Base-by-base conservation (phyloP, 176 grass and related monocot genomes). In the Typha latifolia region DNA sequence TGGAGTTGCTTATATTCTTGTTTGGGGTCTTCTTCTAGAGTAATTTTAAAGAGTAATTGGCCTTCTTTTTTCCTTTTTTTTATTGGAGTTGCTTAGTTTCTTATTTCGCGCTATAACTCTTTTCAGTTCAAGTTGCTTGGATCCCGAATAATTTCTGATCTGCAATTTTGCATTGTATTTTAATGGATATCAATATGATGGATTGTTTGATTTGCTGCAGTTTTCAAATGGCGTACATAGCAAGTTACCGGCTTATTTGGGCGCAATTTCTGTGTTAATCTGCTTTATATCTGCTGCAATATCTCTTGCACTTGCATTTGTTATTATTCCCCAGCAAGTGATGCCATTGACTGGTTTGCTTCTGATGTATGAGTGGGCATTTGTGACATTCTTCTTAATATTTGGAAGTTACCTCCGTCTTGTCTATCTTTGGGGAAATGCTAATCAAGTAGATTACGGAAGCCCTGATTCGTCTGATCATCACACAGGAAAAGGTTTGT, bases 261-360 rank as follows among this genome's bases (percentile, higher is more conserved):
- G 83, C n/a, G 63, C 71, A 32, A 62, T 92, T 5, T 67, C 83
- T 26, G 79, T 83, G 49, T 37, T 97, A 56, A 70, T 72, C 63
- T 86, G 93, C 47, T 82, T 92, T 63, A 37, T 82, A 13, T 81
- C 78, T 9, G 72, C 77, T 72, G 72, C 52, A 70, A 64, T 83
- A 47, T 97, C 93, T 72, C 63, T 92, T 64, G 88, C 62, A 1
- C 70, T 97, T 56, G 80, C 88, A 51, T 97, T 97, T 49, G 34
- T 59, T 55, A 62, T 89, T 64, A 84, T 97, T 77, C 93, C 88
- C 48, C 59, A 74, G 56, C 88, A 91, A 77, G 70, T 86, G 71
- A 91, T 81, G 67, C 93, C 93, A 79, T 88, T 82, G 93, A 97
- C 81, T 20, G 93, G 93, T 61, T 69, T 97, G 66, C 66, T 97